These are phyloP conservation scores for Caloboletus firmus DNA, from an alignment of 1,284 basidiomycete species.

Conservation along the genomic window DNA sequence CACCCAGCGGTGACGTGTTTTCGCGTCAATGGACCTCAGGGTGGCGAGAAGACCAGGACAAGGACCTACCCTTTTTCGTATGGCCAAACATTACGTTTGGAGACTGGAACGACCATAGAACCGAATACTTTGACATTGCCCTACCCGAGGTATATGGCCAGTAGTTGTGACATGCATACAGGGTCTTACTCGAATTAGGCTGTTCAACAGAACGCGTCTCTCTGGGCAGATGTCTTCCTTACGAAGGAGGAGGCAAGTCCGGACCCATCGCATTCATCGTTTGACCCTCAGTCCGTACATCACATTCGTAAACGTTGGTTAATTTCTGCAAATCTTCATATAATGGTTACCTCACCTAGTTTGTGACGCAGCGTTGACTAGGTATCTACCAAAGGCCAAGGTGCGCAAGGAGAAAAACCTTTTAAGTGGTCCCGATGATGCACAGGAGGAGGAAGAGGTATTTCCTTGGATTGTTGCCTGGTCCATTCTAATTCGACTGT, in stretches of 20 bases:
- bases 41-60: constrained; percentile 49
- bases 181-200: constrained; percentile 42
- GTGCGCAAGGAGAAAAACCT: constrained; percentile 84
- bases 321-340: neutral
- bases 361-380: constrained; percentile 68
- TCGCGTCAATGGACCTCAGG: constrained; percentile 49
- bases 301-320: constrained; percentile 77
- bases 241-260: constrained; percentile 65
- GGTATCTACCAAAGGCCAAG: constrained; percentile 74
- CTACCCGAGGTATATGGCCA: constrained; percentile 64
- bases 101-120: constrained; percentile 71
- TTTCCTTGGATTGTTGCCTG: constrained; percentile 18
- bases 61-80: constrained; percentile 60
- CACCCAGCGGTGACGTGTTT: constrained; percentile 60
- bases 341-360: constrained; percentile 7
- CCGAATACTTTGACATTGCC: constrained; percentile 64
- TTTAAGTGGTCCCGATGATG: constrained; percentile 46
- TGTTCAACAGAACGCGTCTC: constrained; percentile 76
- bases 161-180: constrained; percentile 1
- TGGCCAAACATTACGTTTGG: constrained; percentile 87
- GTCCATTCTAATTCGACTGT: constrained; percentile 13
- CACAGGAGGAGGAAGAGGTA: constrained; percentile 47
- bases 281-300: constrained; percentile 60
- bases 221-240: constrained; percentile 88
- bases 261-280: constrained; percentile 57